These are phyloP conservation scores for Tremella yokohamensis DNA, from an alignment of 768 basidiomycete genomes.

Conservation along the genomic window DNA sequence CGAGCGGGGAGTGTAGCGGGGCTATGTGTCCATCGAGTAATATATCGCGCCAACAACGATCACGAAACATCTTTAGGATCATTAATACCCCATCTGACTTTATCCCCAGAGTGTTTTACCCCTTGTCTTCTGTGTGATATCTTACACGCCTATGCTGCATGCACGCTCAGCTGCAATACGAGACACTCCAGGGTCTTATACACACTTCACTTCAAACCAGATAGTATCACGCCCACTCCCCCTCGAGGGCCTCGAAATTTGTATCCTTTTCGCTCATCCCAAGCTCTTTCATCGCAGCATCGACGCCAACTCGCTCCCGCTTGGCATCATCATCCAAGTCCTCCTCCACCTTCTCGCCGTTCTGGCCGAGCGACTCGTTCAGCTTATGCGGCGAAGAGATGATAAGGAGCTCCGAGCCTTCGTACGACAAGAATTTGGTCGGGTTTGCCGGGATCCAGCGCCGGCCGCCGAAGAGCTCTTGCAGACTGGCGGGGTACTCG, in stretches of 20 bases:
- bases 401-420: conserved; percentile 39
- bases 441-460: conserved; percentile 44
- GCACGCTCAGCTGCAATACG: no score
- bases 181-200: no score
- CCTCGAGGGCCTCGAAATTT: conserved; percentile 42
- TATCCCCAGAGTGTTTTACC: neutral
- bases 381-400: conserved; percentile 40
- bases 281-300: conserved; percentile 42
- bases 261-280: conserved; percentile 39
- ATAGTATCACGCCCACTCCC: conserved; percentile 37
- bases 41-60: neutral
- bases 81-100: neutral
- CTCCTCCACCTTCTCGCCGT: conserved; percentile 38
- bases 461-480: conserved; percentile 28
- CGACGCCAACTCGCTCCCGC: conserved; percentile 26
- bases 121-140: neutral
- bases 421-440: conserved; percentile 32
- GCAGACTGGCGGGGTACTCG: conserved; percentile 35
- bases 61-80: neutral
- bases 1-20: neutral
- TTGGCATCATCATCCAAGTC: conserved; percentile 36
- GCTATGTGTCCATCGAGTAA: neutral
- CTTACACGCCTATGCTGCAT: no score
- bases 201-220: neutral
- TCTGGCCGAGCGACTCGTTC: conserved; percentile 33